Conservation (phyloP, 1,284 basidiomycete genomes). For the Cystobasidiaceae sp. region DNA sequence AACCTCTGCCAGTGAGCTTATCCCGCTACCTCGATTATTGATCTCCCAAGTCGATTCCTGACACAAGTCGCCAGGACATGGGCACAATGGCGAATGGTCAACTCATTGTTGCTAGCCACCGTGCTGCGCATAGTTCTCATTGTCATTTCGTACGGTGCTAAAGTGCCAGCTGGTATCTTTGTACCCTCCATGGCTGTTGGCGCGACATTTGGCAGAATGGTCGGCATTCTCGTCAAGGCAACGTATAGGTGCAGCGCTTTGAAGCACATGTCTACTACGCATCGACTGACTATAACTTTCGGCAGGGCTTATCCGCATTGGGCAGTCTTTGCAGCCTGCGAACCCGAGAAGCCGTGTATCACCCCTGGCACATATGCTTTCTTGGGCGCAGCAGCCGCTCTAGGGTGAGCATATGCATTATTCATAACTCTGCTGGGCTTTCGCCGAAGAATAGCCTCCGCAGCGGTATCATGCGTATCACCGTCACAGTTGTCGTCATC, state of each 20-base stretch:
- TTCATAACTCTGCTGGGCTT: constrained; percentile 17
- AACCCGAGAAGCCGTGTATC: constrained; percentile 89
- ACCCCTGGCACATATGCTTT: constrained; percentile 97
- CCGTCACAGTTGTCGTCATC: constrained; percentile 96
- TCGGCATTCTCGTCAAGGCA: constrained; percentile 91
- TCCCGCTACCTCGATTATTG: background rate
- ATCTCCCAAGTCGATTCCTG: background rate
- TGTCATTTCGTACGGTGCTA: constrained; percentile 88
- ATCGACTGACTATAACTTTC: background rate
- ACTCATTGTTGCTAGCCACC: constrained; percentile 85
- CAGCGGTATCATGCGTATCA: constrained; percentile 93
- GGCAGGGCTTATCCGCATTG: constrained; percentile 70
- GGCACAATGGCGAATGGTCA: constrained; percentile 90
- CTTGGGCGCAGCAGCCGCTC: constrained; percentile 86
- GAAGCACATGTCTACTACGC: background rate
- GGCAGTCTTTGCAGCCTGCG: constrained; percentile 83
- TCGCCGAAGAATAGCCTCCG: background rate
- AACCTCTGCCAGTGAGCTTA: constrained; percentile 88
- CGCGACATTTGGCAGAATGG: constrained; percentile 90
- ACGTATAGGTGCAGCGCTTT: constrained; percentile 63
- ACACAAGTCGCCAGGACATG: constrained; percentile 62
- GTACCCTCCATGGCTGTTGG: constrained; percentile 97
- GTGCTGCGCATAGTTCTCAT: constrained; percentile 80
- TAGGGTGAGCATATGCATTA: constrained; percentile 58
- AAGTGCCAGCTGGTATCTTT: constrained; percentile 96